Percentiles rank a stretch among this genome's conserved stretches.
Evolutionary conservation across 306 rosid genomes (phyloP).

Genomic region (Dalbergia cochinchinensis): DNA sequence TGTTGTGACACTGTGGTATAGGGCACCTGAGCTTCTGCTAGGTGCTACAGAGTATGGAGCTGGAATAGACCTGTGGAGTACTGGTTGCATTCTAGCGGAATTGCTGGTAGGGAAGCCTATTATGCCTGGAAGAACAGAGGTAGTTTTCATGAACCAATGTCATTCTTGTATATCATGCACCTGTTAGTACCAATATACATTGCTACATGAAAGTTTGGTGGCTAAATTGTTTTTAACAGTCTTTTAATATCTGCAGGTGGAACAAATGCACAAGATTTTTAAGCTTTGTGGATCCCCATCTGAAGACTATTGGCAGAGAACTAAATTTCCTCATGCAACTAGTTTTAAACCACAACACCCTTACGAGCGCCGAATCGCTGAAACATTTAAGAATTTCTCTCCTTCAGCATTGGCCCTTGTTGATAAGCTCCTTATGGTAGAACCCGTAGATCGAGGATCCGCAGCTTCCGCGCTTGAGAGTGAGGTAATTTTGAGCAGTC

Average conservation of each 20-base stretch:
- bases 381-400: constrained; percentile 69
- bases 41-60: constrained; percentile 85
- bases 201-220: background rate
- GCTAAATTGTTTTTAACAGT: background rate
- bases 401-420: constrained; percentile 73
- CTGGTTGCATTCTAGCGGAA: constrained; percentile 93
- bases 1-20: constrained; percentile 92
- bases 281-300: constrained; percentile 96
- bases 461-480: constrained; percentile 72
- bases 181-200: background rate
- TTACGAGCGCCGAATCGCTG: constrained; percentile 67
- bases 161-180: background rate
- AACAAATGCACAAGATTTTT: constrained; percentile 95
- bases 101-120: constrained; percentile 83
- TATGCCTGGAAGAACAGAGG: constrained; percentile 99
- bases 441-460: constrained; percentile 79
- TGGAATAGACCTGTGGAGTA: constrained; percentile 90
- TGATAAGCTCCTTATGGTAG: constrained; percentile 75
- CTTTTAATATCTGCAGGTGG: constrained; percentile 65
- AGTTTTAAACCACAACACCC: constrained; percentile 87
- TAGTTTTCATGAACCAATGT: constrained; percentile 32
- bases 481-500: constrained; percentile 56
- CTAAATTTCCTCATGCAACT: constrained; percentile 83
- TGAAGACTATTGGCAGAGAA: constrained; percentile 81
- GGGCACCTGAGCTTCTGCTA: constrained; percentile 95